Evolutionary conservation across 2,329 filamentous ascomycete genomes (phyloP), one percentile per base, ranked within the genome.

Genomic region (Didymellaceae sp.): DNA sequence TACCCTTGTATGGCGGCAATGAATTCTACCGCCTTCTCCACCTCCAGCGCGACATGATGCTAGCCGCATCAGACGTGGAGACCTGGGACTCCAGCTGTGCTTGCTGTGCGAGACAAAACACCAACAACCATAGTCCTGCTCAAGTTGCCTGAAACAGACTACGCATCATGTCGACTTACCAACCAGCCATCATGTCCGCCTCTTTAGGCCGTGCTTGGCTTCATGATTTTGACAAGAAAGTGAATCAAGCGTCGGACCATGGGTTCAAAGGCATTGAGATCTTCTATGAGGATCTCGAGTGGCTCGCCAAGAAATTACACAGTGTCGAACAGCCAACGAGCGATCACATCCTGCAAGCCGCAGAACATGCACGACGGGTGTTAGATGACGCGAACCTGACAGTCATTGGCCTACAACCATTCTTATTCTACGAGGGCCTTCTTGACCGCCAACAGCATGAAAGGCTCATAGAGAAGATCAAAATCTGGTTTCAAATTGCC

Each of bases 271-370:
- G 45, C 18, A 38, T 49, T 25, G 45, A 49, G 18, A 34, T 49
- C 24, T 49, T 43, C 38, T 49, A 49, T 28, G 45, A 49, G 18
- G 45, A 49, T 34, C 38, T 49, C 20, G 45, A 49, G 6, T 18
- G 37, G 14, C 20, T 49, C 14, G 31, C 45, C 31, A 49, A 34
- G 31, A 49, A 43, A 18, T 20, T 42, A 13, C 41, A 30, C 17
- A 42, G 21, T 8, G 21, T 25, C 24, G 31, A 49, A 28, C 28
- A 25, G 8, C 45, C 45, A 5, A 43, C 20, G 8, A 16, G 20
- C 11, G 24, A 43, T 4, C 18, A 42, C 17, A 24, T 42, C 18
- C 30, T 42, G 16, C 16, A 24, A 9, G 31, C 39, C 10, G 30
- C 30, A 6, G 45, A 49, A 22, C 30, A 40, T 34, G 38, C 45